Evolutionary conservation across 176 grass and related monocot genomes (phyloP), one percentile per base, ranked within the genome.

Genomic region (Zoysia pacifica): DNA sequence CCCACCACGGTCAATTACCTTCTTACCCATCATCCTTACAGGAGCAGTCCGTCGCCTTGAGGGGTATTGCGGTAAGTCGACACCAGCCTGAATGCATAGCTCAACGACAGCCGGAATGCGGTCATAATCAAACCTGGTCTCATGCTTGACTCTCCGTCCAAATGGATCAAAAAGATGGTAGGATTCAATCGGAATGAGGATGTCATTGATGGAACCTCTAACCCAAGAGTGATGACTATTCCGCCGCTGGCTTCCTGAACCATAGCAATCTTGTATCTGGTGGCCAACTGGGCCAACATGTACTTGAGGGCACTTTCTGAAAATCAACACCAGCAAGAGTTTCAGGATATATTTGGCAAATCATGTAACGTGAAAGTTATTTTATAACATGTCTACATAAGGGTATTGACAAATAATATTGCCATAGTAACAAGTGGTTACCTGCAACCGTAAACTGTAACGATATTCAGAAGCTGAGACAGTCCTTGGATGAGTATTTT

Each of bases 151-250:
- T 66, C 90, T 89, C 69, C 69, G 75, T 9, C 95, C 95, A 89
- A 94, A 98, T 69, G 92, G 95, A 69, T 94, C 92, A 73, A 93
- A 98, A 44, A 90, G 83, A 81, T 94, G 92, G 81, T 98, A 98
- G 68, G 92, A 94, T 75, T 98, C 95, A 0, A 98, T 85, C 0
- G 92, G 95, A 75, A 92, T 83, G 70, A 98, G 86, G 42, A 94
- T 35, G 36, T 98, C 95, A 65, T 94, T 91, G 50, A 85, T 85
- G n/a, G 90, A 89, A 53, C 95, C 95, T 77, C 74, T 83, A 58
- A 90, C 83, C 95, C 95, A 98, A 74, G 80, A 81, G 70, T 98
- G 92, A 82, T 90, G 75, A 83, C 86, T 98, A 52, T 87, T 90
- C 47, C 90, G 73, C 16, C 13, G 83, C 53, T 93, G 86, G 70